Conservation (phyloP, 2,329 filamentous ascomycete genomes). For the Colletotrichum filicis region DNA sequence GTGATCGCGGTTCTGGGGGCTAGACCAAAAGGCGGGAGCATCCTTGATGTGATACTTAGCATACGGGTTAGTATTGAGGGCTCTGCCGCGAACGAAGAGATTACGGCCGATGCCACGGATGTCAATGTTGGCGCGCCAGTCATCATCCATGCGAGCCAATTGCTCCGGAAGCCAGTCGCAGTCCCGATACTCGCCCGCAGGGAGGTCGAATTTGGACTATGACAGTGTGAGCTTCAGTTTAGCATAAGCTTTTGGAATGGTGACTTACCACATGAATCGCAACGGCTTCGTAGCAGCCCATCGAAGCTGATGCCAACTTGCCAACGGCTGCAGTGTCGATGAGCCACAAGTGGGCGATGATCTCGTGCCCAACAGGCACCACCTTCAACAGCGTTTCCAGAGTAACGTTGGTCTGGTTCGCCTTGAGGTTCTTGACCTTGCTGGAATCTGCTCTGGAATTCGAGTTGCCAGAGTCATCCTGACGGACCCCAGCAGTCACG, state of each 20-base stretch:
- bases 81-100: slow-evolving; percentile 11
- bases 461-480: background rate
- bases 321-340: slow-evolving; percentile 1
- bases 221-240: background rate
- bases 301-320: slow-evolving; percentile 12
- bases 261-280: background rate
- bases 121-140: background rate
- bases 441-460: background rate
- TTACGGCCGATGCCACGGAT: slow-evolving; percentile 6
- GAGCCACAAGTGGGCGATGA: slow-evolving; percentile 5
- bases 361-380: background rate
- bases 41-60: background rate
- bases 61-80: background rate
- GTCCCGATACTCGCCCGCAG: slow-evolving; percentile 6
- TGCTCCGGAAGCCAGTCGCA: slow-evolving; percentile 1
- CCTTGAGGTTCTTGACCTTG: background rate
- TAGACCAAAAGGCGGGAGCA: background rate
- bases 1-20: background rate
- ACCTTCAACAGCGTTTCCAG: background rate
- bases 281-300: slow-evolving; percentile 1
- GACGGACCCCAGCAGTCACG: background rate
- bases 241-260: no score
- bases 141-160: background rate
- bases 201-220: slow-evolving; percentile 23
- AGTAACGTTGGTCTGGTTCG: background rate